Evolutionary conservation across 73 alveolate genomes (phyloP).

Genomic region (Durusdinium trenchii): DNA sequence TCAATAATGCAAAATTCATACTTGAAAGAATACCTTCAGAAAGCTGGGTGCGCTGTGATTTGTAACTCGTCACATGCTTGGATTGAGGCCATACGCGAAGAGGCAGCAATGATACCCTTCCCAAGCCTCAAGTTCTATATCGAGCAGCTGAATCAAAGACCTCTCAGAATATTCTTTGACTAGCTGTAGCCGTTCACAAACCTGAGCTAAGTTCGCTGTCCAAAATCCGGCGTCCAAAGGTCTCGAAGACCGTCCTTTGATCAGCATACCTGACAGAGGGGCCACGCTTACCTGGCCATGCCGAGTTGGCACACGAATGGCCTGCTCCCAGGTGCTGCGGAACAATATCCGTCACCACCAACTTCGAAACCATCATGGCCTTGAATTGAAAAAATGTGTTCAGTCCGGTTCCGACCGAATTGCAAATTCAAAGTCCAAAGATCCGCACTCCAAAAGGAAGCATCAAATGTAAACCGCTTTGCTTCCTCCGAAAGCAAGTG

Average conservation of each 20-base stretch:
- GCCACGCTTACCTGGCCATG: not conserved
- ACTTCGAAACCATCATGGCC: constrained; percentile 99
- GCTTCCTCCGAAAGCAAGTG: constrained; percentile 28
- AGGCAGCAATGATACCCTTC: constrained; percentile 99
- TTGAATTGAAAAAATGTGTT: not conserved
- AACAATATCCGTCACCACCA: constrained; percentile 53
- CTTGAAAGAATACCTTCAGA: no score
- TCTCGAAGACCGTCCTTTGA: constrained; percentile 98
- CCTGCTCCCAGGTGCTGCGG: constrained; percentile 77
- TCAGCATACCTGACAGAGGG: constrained; percentile 98
- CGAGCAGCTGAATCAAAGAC: not conserved
- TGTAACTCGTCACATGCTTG: constrained; percentile 93
- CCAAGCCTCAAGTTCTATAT: constrained; percentile 96
- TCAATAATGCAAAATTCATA: no score
- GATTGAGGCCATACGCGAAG: constrained; percentile 99
- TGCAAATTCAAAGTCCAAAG: not conserved
- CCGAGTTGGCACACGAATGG: not conserved
- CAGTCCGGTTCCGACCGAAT: not conserved
- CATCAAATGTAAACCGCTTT: constrained; percentile 99
- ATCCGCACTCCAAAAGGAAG: constrained; percentile 98
- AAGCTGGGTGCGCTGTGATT: no score
- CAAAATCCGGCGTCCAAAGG: constrained; percentile 97
- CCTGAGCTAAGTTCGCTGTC: constrained; percentile 74
- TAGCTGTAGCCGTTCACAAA: not conserved
- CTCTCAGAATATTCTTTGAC: not conserved